Base-by-base conservation (phyloP, 2,329 filamentous ascomycete genomes). In the Colletotrichum plurivorum region DNA sequence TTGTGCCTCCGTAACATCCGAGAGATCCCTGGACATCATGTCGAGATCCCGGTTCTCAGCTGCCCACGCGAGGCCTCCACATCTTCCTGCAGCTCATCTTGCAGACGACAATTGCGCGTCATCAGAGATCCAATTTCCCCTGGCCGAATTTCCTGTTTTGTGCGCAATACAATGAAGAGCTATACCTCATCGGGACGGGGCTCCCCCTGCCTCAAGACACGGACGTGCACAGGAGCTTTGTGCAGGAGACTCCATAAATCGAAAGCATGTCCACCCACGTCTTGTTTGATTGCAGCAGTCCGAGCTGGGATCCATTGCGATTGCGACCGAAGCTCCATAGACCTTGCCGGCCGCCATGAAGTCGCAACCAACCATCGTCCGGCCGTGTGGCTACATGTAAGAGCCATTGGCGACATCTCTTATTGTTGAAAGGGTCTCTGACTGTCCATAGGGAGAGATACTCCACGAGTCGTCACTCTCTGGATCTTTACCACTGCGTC, bases 401-500 rank as follows among this genome's bases (percentile, higher is more conserved):
- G 48, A 20, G 20, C 18, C 31, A 9, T 18, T 2, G 8, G 22
- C 18, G 12, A 18, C 2, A 5, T 16, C 20, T n/a, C n/a, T 13
- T 16, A 20, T 15, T 15, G 10, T 22, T n/a, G 36, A 20, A 45
- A 10, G 54, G 13, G 27, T 45, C 71, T 73, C 49, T 72, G 60
- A 56, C 56, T n/a, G 31, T 5, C 16, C 5, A 5, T 64, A 85
- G 84, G 54, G 84, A 87, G 71, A 76, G 79, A 46, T 85, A 76
- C 72, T 85, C 81, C 6, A 82, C 85, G 3, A 78, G 82, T 6
- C 82, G 85, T 2, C 84, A 87, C 70, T 73, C 78, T 4, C 75
- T 87, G 4, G 84, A 84, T 39, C 73, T 87, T 52, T 85, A 86
- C 72, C 80, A 80, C 64, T 82, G 82, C 54, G 84, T 88, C 13